Evolutionary conservation across 1,284 basidiomycete species (phyloP).

Genomic region (Tilletia caries): DNA sequence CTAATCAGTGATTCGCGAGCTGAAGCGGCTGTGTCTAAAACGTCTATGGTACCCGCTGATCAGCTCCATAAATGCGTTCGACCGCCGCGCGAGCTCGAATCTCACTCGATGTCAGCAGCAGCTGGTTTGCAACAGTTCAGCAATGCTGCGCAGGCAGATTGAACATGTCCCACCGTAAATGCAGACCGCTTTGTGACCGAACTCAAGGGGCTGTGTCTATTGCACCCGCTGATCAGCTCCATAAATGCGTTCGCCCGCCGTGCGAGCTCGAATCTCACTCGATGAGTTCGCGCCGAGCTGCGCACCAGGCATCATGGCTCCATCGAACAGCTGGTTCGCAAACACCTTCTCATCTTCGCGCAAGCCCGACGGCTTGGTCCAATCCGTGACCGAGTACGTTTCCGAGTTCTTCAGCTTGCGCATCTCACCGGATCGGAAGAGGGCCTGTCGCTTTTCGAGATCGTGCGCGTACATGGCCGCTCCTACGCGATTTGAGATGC

Average conservation of each 20-base stretch:
- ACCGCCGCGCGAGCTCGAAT: too few relatives aligned
- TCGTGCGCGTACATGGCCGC: constrained; percentile 52
- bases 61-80: too few relatives aligned
- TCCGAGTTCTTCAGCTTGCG: constrained; percentile 17
- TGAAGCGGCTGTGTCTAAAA: too few relatives aligned
- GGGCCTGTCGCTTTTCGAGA: constrained; percentile 50
- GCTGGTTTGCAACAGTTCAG: too few relatives aligned
- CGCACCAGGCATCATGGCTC: background rate
- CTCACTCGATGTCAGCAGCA: too few relatives aligned
- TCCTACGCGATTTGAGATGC: constrained; percentile 49
- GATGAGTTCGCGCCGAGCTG: too few relatives aligned
- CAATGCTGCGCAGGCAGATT: too few relatives aligned
- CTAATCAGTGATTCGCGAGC: too few relatives aligned
- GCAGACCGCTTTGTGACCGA: too few relatives aligned
- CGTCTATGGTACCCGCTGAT: too few relatives aligned
- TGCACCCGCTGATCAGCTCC: background rate
- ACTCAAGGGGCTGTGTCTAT: background rate
- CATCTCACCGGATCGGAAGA: constrained; percentile 26
- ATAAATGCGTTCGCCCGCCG: background rate
- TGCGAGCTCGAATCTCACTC: background rate
- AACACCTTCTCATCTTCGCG: constrained; percentile 12
- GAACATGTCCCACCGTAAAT: too few relatives aligned
- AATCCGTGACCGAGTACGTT: background rate
- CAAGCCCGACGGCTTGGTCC: constrained; percentile 1
- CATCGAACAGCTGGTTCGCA: constrained; percentile 10